Percentiles rank a stretch among this genome's conserved stretches.
Conservation (phyloP, 352 stramenopile species). For the Globisporangium polare region DNA sequence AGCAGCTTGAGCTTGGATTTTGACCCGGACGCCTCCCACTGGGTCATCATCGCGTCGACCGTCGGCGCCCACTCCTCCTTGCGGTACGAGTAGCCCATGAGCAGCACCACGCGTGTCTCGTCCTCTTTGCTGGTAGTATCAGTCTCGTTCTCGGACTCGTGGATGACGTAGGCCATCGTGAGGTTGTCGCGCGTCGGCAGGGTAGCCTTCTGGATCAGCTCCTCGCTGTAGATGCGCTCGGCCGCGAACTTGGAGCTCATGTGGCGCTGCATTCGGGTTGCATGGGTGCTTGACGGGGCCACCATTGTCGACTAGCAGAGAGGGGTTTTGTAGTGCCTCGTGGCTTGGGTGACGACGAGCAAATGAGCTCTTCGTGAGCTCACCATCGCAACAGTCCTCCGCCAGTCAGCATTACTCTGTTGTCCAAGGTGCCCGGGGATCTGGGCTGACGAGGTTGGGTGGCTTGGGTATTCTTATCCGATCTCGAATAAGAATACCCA, state of each 20-base stretch:
- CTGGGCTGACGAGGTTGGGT: neutral
- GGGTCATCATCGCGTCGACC: slow-evolving; percentile 27
- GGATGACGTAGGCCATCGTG: slow-evolving; percentile 45
- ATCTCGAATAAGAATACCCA: too few relatives aligned
- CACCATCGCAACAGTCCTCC: too few relatives aligned
- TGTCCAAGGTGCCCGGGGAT: neutral
- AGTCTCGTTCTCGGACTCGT: slow-evolving; percentile 16
- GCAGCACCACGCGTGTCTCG: slow-evolving; percentile 26
- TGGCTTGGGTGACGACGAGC: neutral
- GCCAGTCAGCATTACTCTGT: neutral
- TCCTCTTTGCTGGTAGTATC: slow-evolving; percentile 16
- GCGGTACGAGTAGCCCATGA: slow-evolving; percentile 39
- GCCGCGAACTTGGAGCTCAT: slow-evolving; percentile 11
- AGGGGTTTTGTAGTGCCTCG: too few relatives aligned
- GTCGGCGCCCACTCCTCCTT: slow-evolving; percentile 42
- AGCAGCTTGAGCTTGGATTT: too few relatives aligned
- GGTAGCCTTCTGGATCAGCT: slow-evolving; percentile 14
- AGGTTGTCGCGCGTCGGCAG: slow-evolving; percentile 32
- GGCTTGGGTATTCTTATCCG: too few relatives aligned
- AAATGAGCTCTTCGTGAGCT: neutral
- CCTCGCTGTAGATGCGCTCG: neutral
- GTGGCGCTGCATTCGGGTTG: slow-evolving; percentile 18
- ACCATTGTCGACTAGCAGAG: too few relatives aligned
- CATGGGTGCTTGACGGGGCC: neutral
- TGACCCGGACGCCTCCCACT: slow-evolving; percentile 18